These are phyloP conservation scores for Aspergillus fumigatiaffinis DNA, from an alignment of 2,329 filamentous ascomycete genomes.

Conservation along the genomic window DNA sequence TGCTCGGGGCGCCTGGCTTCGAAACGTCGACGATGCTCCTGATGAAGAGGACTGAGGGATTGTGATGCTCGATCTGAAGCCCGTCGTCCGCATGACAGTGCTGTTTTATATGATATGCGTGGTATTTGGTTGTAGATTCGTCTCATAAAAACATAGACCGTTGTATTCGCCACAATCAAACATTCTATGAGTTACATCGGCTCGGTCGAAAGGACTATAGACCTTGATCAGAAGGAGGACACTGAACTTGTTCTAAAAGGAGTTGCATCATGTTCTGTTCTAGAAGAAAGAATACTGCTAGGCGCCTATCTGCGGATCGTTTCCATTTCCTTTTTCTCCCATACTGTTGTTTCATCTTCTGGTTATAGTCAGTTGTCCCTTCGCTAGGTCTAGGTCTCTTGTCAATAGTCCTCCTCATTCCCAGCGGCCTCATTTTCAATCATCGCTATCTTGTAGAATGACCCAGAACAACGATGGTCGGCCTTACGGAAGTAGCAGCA, in stretches of 20 bases:
- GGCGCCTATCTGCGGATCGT: background rate
- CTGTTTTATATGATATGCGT: background rate
- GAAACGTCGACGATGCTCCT: conserved; percentile 55
- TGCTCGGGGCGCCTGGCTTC: conserved; percentile 58
- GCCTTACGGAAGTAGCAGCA: background rate
- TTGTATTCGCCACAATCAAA: background rate
- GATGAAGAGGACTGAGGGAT: conserved; percentile 48
- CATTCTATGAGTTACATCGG: background rate
- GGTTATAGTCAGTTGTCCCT: too few relatives aligned
- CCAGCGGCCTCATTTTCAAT: too few relatives aligned
- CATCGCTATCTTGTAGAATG: too few relatives aligned
- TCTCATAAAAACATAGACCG: background rate
- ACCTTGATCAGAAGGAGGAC: background rate
- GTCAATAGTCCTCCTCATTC: too few relatives aligned
- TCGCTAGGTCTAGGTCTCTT: too few relatives aligned
- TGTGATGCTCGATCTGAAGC: background rate
- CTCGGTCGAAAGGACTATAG: background rate
- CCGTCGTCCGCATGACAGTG: background rate
- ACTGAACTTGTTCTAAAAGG: background rate
- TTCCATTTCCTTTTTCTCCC: background rate
- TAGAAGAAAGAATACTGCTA: background rate
- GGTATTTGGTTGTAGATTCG: background rate
- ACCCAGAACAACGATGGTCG: background rate
- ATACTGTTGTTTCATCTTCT: too few relatives aligned
- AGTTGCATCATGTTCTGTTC: background rate